These are phyloP conservation scores for Cyclotella cryptica DNA, from an alignment of 108 stramenopile species.

Conservation along the genomic window DNA sequence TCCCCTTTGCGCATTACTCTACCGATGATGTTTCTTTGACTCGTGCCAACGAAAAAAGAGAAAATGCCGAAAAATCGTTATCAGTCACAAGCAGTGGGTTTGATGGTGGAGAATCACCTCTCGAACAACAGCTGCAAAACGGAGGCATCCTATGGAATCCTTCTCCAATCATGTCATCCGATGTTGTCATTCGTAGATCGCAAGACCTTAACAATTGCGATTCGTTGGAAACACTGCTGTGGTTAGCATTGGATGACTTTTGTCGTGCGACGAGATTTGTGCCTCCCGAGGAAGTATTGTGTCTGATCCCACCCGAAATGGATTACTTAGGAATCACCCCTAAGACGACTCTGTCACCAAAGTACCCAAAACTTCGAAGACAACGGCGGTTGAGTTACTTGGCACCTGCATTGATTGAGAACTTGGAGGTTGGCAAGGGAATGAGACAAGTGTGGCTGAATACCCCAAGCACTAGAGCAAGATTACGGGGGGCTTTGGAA, in stretches of 20 bases:
- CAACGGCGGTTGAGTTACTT: constrained; percentile 71
- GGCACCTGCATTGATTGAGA: constrained; percentile 60
- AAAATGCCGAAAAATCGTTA: neutral
- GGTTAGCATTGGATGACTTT: constrained; percentile 69
- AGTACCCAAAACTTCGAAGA: constrained; percentile 71
- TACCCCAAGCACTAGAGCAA: constrained; percentile 58
- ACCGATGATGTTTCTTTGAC: constrained; percentile 36
- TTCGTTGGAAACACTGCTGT: constrained; percentile 65
- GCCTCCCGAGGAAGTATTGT: constrained; percentile 54
- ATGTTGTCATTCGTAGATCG: constrained; percentile 17
- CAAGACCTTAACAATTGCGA: constrained; percentile 44
- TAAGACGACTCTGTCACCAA: constrained; percentile 23
- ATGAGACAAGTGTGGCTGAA: constrained; percentile 61
- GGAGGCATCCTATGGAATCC: constrained; percentile 55
- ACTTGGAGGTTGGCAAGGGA: constrained; percentile 51
- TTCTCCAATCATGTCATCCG: constrained; percentile 6
- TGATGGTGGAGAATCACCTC: constrained; percentile 25
- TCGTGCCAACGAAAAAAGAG: constrained; percentile 28
- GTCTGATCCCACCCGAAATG: constrained; percentile 61
- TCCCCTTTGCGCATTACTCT: constrained; percentile 72
- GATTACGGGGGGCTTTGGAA: constrained; percentile 49
- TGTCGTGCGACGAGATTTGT: constrained; percentile 47
- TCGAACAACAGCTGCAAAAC: constrained; percentile 61
- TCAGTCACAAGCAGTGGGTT: neutral
- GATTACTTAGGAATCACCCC: constrained; percentile 41